Evolutionary conservation across 2,329 filamentous ascomycete genomes (phyloP).

Genomic region (Neopestalotiopsis sp.): DNA sequence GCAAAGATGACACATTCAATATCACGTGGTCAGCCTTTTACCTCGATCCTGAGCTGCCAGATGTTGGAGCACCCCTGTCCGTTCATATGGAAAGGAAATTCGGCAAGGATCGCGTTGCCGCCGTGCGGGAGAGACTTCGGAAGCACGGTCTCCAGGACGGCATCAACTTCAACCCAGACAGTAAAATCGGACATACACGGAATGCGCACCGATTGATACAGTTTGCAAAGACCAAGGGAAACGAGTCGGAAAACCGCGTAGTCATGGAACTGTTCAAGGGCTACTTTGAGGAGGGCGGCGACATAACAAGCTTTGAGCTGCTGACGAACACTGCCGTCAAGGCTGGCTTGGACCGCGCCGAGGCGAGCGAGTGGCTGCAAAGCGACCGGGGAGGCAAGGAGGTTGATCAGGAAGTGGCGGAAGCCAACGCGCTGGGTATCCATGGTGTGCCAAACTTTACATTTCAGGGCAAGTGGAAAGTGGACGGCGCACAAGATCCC

Average conservation of each 20-base stretch:
- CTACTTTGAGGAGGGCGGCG: constrained; percentile 64
- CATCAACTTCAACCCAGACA: constrained; percentile 75
- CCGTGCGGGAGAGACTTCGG: constrained; percentile 63
- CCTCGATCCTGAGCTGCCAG: constrained; percentile 70
- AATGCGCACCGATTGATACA: constrained; percentile 81
- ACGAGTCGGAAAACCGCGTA: constrained; percentile 58
- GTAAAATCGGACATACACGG: constrained; percentile 76
- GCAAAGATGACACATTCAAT: constrained; percentile 69
- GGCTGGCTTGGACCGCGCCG: constrained; percentile 54
- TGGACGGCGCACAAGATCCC: constrained; percentile 71
- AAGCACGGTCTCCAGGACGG: constrained; percentile 68
- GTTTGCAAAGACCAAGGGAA: constrained; percentile 62
- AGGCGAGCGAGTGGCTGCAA: constrained; percentile 46
- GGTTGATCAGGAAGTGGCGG: constrained; percentile 55
- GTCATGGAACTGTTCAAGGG: constrained; percentile 64
- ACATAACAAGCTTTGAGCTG: constrained; percentile 59
- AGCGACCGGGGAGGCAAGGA: constrained; percentile 45
- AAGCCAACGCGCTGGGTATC: constrained; percentile 52
- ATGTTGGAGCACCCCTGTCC: constrained; percentile 48
- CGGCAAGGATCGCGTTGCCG: constrained; percentile 63
- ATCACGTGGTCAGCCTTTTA: constrained; percentile 83
- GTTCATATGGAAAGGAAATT: constrained; percentile 68
- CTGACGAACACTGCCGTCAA: constrained; percentile 52
- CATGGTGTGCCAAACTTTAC: constrained; percentile 73
- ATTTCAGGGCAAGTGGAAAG: constrained; percentile 65